phyloP scores from a whole-genome alignment of 345 rosid species.

The Iberis pinnata region DNA sequence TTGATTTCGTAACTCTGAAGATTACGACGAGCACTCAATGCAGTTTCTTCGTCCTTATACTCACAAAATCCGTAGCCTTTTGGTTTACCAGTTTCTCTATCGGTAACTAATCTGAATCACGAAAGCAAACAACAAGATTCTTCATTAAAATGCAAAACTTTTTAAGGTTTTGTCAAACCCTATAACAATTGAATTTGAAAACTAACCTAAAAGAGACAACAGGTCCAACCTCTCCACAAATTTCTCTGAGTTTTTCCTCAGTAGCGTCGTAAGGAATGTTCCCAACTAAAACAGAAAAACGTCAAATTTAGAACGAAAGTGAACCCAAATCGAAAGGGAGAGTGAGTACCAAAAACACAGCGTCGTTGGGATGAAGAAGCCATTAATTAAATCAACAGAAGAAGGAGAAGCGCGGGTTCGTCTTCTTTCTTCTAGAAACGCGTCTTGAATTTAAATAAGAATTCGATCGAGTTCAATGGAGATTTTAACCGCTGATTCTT shows the following conservation, averaged over 20 bases:
- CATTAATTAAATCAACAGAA: slow-evolving; percentile 48
- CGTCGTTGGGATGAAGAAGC: slow-evolving; percentile 83
- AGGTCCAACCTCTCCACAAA: slow-evolving; percentile 96
- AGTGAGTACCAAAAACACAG: slow-evolving; percentile 80
- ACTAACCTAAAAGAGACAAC: slow-evolving; percentile 94
- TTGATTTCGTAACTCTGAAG: slow-evolving; percentile 91
- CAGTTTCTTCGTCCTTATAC: slow-evolving; percentile 97
- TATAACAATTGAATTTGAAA: background rate
- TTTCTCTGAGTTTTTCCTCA: slow-evolving; percentile 94
- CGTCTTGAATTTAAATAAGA: background rate
- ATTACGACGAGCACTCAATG: slow-evolving; percentile 96
- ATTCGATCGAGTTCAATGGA: background rate
- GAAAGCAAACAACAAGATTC: slow-evolving; percentile 1
- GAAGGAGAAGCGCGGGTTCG: slow-evolving; percentile 62
- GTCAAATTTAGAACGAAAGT: background rate
- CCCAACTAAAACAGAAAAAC: slow-evolving; percentile 52
- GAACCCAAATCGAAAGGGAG: slow-evolving; percentile 14
- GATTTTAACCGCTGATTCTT: background rate
- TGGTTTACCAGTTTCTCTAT: slow-evolving; percentile 97
- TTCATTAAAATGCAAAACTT: no score
- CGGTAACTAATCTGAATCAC: slow-evolving; percentile 72
- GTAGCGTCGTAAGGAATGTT: slow-evolving; percentile 98
- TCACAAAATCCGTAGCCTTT: slow-evolving; percentile 99
- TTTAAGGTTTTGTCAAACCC: background rate
- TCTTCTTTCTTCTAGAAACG: slow-evolving; percentile 41